Evolutionary conservation across 257 asterid genomes (phyloP).

Genomic region (Perilla frutescens): DNA sequence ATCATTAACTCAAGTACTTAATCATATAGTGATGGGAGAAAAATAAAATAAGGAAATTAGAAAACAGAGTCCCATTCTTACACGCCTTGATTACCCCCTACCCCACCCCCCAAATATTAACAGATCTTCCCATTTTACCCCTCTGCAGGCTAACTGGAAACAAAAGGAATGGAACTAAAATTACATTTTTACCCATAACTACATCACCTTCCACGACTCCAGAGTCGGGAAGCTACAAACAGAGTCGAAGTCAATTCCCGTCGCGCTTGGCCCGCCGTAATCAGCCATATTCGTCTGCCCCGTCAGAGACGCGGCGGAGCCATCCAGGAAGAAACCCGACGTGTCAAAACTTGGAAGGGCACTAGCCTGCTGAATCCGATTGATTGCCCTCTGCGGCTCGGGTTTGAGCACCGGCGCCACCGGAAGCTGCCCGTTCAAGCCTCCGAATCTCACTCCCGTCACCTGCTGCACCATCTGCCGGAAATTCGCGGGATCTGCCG

Average conservation of each 20-base stretch:
- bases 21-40: constrained; percentile 31
- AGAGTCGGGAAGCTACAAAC: constrained; percentile 83
- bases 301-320: constrained; percentile 34
- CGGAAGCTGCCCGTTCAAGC: constrained; percentile 43
- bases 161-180: constrained; percentile 18
- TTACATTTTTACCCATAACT: constrained; percentile 41
- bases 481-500: constrained; percentile 87
- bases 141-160: constrained; percentile 38
- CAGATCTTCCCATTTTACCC: constrained; percentile 53
- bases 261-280: constrained; percentile 38
- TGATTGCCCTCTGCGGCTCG: constrained; percentile 57
- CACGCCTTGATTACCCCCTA: constrained; percentile 30
- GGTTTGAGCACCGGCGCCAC: constrained; percentile 55
- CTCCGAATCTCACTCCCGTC: constrained; percentile 68
- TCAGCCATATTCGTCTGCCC: constrained; percentile 38
- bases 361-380: constrained; percentile 40
- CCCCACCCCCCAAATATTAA: constrained; percentile 39
- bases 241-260: constrained; percentile 56
- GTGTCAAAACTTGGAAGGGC: constrained; percentile 64
- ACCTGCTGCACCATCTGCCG: constrained; percentile 97
- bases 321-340: constrained; percentile 57
- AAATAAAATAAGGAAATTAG: constrained; percentile 13
- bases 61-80: constrained; percentile 42
- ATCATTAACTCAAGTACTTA: constrained; percentile 21
- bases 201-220: constrained; percentile 78